Percentiles rank a stretch among this genome's conserved stretches.
Conservation (phyloP, 495 filamentous ascomycete species). For the Xylaria castorea region DNA sequence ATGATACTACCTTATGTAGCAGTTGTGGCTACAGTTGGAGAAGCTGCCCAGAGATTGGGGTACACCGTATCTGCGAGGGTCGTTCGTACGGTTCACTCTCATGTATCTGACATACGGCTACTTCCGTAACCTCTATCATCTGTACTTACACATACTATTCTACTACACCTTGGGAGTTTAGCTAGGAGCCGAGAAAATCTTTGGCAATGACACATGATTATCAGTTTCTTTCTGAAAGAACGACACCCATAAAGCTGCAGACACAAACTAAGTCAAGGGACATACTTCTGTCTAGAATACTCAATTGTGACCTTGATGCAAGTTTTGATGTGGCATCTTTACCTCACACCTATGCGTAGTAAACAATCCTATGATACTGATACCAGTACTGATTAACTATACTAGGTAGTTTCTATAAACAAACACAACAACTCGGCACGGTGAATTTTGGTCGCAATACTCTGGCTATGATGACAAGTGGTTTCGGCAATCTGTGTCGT, state of each 20-base stretch:
- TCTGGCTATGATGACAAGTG: background rate
- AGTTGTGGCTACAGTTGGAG: background rate
- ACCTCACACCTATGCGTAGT: background rate
- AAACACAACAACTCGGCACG: background rate
- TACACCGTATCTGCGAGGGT: background rate
- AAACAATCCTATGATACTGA: background rate
- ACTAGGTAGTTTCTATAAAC: background rate
- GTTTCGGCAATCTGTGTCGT: slow-evolving; percentile 1
- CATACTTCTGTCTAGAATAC: background rate
- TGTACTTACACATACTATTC: background rate
- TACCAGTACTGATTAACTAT: background rate
- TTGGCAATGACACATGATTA: background rate
- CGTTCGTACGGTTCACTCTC: no score
- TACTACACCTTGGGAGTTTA: background rate
- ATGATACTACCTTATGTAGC: background rate
- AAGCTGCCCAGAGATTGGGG: background rate
- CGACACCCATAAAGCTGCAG: background rate
- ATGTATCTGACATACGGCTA: background rate
- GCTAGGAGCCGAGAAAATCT: background rate
- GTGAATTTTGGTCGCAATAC: background rate
- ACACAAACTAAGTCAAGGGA: background rate
- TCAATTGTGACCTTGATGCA: background rate
- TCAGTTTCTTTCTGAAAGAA: background rate
- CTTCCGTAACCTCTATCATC: background rate
- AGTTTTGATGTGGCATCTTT: background rate